Conservation (phyloP, 2,329 filamentous ascomycete species). For the Penicillium aurantiogriseum region DNA sequence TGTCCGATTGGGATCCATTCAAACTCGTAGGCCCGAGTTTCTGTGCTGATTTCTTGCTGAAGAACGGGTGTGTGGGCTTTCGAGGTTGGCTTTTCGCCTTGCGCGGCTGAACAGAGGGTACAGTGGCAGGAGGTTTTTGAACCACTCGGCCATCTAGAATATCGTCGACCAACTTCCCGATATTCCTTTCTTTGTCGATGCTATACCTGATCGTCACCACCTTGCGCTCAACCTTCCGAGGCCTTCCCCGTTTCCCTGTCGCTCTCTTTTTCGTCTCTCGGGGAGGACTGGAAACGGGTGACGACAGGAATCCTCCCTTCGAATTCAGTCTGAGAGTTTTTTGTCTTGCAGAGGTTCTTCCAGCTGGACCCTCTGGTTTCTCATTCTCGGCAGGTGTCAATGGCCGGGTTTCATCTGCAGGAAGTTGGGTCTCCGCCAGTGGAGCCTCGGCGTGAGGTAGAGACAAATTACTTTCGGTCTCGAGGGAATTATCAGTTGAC, state of each 20-base stretch:
- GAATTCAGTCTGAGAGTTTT: slow-evolving; percentile 49
- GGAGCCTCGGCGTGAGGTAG: not conserved
- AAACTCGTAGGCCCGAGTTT: slow-evolving; percentile 9
- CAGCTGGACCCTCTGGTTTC: not conserved
- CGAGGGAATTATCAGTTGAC: not conserved
- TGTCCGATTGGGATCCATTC: not conserved
- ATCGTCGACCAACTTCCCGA: slow-evolving; percentile 62
- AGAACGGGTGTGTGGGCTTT: slow-evolving; percentile 67
- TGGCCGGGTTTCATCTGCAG: not conserved
- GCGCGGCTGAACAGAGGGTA: slow-evolving; percentile 2
- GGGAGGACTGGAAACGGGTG: slow-evolving; percentile 28
- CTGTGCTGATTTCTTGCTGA: slow-evolving; percentile 55
- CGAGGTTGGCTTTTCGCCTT: slow-evolving; percentile 27
- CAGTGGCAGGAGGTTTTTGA: slow-evolving; percentile 23
- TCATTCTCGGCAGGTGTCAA: not conserved
- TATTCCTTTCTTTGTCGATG: slow-evolving; percentile 43
- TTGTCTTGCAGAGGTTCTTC: slow-evolving; percentile 42
- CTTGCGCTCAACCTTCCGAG: slow-evolving; percentile 22
- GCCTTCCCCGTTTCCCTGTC: slow-evolving; percentile 37
- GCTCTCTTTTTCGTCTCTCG: slow-evolving; percentile 17
- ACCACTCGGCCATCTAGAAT: slow-evolving; percentile 53
- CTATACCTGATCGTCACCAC: slow-evolving; percentile 63
- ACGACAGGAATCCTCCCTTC: slow-evolving; percentile 46
- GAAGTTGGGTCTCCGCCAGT: not conserved
- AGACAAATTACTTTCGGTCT: not conserved